Evolutionary conservation across 2,329 filamentous ascomycete genomes (phyloP).

Genomic region (Pseudocercospora fuligena): DNA sequence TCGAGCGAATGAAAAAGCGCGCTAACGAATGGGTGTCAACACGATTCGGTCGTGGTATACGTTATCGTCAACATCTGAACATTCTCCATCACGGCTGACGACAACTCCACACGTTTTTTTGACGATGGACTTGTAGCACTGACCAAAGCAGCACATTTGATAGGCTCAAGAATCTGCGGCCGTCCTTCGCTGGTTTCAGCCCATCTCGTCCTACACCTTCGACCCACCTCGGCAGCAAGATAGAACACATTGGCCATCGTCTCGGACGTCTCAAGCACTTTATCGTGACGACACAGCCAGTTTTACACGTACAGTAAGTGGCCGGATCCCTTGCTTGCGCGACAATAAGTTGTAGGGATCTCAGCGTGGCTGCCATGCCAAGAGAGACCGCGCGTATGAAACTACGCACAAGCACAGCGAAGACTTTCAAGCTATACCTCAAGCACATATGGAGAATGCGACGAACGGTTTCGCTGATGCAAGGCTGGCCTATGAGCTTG

Average conservation of each 20-base stretch:
- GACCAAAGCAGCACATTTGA: not conserved
- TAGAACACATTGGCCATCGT: not conserved
- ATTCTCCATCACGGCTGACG: not conserved
- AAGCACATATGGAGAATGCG: not conserved
- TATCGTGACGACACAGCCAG: not conserved
- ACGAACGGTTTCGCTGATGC: not conserved
- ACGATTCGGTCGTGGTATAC: too few species aligned
- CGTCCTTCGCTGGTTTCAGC: not conserved
- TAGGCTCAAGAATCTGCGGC: not conserved
- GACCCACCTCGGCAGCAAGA: not conserved
- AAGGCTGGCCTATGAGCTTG: not conserved
- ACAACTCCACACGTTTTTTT: too few species aligned
- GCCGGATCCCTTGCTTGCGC: not conserved
- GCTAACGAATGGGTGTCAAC: too few species aligned
- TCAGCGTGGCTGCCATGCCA: not conserved
- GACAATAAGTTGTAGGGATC: constrained; percentile 6
- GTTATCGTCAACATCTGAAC: too few species aligned
- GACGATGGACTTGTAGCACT: not conserved
- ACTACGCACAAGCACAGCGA: not conserved
- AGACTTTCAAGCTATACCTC: constrained; percentile 1
- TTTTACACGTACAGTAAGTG: not conserved
- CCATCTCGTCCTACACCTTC: not conserved
- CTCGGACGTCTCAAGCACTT: not conserved
- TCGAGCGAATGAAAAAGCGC: too few species aligned
- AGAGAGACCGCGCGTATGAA: not conserved